Conservation (phyloP, 345 rosid species). For the Pseudoturritis turrita region DNA sequence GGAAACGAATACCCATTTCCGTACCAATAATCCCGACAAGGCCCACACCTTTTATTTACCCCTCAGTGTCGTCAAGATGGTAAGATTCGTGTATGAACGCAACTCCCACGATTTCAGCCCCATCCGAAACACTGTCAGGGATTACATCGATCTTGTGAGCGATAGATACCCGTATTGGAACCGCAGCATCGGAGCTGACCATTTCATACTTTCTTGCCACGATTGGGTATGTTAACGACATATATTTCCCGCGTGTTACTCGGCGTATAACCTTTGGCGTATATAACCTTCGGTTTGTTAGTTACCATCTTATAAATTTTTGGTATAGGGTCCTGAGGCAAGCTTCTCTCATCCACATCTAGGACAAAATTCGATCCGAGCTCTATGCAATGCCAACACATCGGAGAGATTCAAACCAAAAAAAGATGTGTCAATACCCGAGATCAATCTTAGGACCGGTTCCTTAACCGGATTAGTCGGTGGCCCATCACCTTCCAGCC, state of each 20-base stretch:
- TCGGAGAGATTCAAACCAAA: constrained; percentile 75
- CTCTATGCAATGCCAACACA: constrained; percentile 84
- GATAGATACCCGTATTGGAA: constrained; percentile 69
- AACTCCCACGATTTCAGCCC: constrained; percentile 63
- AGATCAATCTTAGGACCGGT: constrained; percentile 68
- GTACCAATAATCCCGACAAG: constrained; percentile 55
- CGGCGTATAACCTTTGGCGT: background rate
- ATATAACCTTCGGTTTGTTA: background rate
- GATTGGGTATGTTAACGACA: constrained; percentile 58
- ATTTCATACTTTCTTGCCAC: constrained; percentile 87
- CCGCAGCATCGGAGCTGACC: constrained; percentile 79
- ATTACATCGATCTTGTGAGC: constrained; percentile 57
- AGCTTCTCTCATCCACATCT: constrained; percentile 53
- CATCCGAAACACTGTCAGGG: constrained; percentile 56
- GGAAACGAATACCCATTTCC: constrained; percentile 42
- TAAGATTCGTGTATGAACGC: constrained; percentile 58
- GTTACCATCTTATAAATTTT: background rate
- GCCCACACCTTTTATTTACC: constrained; percentile 78
- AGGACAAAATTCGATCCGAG: constrained; percentile 58
- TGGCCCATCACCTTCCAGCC: constrained; percentile 72
- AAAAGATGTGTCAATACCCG: constrained; percentile 82
- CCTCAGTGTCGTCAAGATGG: constrained; percentile 78
- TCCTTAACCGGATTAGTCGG: constrained; percentile 54
- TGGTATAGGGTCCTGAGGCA: constrained; percentile 38
- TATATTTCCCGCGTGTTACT: background rate